Evolutionary conservation across 2,329 filamentous ascomycete species (phyloP), one percentile per base, ranked within the genome.

Genomic region (Pyricularia sp.): DNA sequence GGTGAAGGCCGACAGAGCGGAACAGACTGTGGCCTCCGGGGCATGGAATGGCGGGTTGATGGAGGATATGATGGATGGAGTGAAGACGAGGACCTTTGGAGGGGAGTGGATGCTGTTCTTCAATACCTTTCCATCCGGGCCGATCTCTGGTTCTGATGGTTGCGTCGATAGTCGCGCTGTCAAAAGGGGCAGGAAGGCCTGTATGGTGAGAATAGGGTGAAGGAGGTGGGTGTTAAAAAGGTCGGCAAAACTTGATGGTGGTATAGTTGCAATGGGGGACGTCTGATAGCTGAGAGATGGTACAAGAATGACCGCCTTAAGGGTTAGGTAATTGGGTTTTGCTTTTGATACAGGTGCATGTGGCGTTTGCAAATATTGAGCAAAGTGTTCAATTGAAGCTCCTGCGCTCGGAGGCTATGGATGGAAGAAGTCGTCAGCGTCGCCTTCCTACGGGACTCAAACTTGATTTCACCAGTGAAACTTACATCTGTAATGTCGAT

Each of bases 201-300:
- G 94, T 58, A 94, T 90, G 5, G 92, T 93, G 68, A 97, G 86
- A 72, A 98, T 93, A 1, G 94, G 94, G 69, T 93, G 91, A 68
- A 98, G 85, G 14, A 99, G 86, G 75, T 97, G 94, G 20, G 93
- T 94, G 78, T 97, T 97, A 78, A 98, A 88, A 42, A 93, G 90
- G 76, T 97, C 93, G 72, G 92, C 92, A 82, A 97, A 95, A 74
- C 88, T 90, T 33, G 92, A 92, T 0, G 92, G 89, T 7, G 92
- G 88, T 70, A 97, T 90, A 4, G 92, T 94, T 71, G 93, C 92
- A 71, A 98, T 91, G 25, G 92, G 91, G 4, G 92, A 92, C 30
- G 90, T 90, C 68, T 92, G 90, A 78, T 94, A 96, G 75, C 91
- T 88, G 28, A 90, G 83, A 28, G 90, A 92, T 2, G 94, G 94